Base-by-base conservation (phyloP, 768 basidiomycete species). In the Psilocybe tampanensis region DNA sequence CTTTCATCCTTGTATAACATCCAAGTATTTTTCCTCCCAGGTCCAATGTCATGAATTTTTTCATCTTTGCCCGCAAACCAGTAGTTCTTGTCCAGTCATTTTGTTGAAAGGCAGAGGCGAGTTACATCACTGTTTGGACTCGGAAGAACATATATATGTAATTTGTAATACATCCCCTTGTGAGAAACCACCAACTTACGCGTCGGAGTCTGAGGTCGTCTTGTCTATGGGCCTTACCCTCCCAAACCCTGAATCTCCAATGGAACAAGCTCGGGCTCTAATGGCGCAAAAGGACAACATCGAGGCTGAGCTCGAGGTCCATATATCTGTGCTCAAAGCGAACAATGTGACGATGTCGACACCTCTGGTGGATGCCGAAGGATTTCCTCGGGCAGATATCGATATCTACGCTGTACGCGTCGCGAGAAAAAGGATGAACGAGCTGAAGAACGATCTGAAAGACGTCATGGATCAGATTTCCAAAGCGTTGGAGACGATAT, bases 301-400 rank as follows among this genome's bases (percentile, higher is more conserved):
- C 63, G 90, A 95, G 69, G 76, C 77, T 26, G 86, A 92, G 62
- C 81, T 95, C 52, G 78, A 82, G 52, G 72, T 76, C 9, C 85
- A 92, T 49, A 71, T 82, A 34, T 73, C 82, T 42, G 79, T 92
- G 53, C 83, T 94, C 62, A 75, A 78, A 64, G 74, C 80, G 48
- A 89, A 92, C 64, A 73, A 80, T 41, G 81, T 81, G 29, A 86
- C 81, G 2, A 83, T 94, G 77, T 73, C 83, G 22, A 83, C 89
- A 0, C 86, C 92, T 0, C 83, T 98, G 32, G 83, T 97, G 45
- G 94, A 97, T 67, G 60, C 76, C 0, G 91, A 97, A 51, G 96
- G 96, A 7, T 98, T 93, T 71, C 95, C 95, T 1, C 82, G 94
- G 13, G 85, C 84, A 13, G 90, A 96, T 72, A 82, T 98, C 59